phyloP scores from a whole-genome alignment of 169 alveolate genomes.

The Plasmodium gaboni region DNA sequence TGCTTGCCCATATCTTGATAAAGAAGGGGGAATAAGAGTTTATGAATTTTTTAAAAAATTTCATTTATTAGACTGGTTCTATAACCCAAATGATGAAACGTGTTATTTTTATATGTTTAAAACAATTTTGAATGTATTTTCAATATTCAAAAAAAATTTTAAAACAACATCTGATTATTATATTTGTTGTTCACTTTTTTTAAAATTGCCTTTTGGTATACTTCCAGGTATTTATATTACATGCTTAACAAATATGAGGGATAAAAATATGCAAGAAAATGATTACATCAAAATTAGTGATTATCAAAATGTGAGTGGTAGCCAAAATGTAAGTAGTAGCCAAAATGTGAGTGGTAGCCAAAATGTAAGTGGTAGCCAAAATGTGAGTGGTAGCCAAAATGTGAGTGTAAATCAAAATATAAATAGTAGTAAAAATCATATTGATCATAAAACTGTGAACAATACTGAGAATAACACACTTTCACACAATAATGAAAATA shows the following conservation, averaged over 20 bases:
- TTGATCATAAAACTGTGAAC: too few species aligned
- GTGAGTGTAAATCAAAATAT: too few species aligned
- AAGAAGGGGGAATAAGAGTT: slow-evolving; percentile 30
- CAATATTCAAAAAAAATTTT: slow-evolving; percentile 41
- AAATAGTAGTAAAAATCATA: too few species aligned
- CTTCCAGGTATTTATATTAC: slow-evolving; percentile 28
- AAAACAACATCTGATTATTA: slow-evolving; percentile 3
- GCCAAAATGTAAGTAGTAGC: too few species aligned
- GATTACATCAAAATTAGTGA: neutral
- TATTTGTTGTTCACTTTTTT: slow-evolving; percentile 20
- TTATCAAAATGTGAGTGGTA: too few species aligned
- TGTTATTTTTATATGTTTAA: slow-evolving; percentile 56
- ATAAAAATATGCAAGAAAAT: neutral
- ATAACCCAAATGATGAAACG: slow-evolving; percentile 40
- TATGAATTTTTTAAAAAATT: slow-evolving; percentile 48
- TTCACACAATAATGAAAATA: too few species aligned
- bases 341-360: too few species aligned
- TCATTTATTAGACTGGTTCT: slow-evolving; percentile 57
- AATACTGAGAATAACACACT: too few species aligned
- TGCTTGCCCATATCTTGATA: slow-evolving; percentile 66
- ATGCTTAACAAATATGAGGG: neutral
- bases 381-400: too few species aligned
- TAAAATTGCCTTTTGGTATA: slow-evolving; percentile 60
- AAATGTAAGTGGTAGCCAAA: too few species aligned
- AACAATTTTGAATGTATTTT: slow-evolving; percentile 32